A percentile compares a stretch with the other conserved stretches of the same genome.
Evolutionary conservation across 1,284 basidiomycete genomes (phyloP).

Genomic region (Puccinia horiana): DNA sequence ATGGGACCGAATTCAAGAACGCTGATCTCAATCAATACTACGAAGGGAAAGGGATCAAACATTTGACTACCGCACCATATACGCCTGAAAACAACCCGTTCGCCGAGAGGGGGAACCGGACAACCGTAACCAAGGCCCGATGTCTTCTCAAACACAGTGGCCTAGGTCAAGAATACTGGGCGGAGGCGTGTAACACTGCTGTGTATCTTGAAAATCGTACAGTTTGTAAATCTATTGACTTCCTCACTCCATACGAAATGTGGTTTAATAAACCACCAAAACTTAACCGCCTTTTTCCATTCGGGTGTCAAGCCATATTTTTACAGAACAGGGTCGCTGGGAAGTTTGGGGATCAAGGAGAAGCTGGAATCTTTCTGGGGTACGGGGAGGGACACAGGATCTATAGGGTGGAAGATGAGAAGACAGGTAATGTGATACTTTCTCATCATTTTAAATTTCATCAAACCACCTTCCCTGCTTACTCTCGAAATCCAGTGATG

Average conservation of each 20-base stretch:
- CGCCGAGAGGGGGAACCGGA: slow-evolving; percentile 6
- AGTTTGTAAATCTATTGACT: no score
- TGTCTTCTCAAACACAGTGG: slow-evolving; percentile 55
- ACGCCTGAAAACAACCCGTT: slow-evolving; percentile 19
- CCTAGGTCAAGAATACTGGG: slow-evolving; percentile 58
- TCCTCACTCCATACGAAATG: background rate
- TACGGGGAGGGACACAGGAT: slow-evolving; percentile 9
- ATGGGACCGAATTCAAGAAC: slow-evolving; percentile 30
- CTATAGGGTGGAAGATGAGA: background rate
- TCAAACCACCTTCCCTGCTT: slow-evolving; percentile 4
- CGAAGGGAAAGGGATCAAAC: background rate
- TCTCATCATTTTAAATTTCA: slow-evolving; percentile 18
- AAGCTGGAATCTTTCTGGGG: background rate
- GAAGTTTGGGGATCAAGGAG: slow-evolving; percentile 10
- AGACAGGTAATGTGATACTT: background rate
- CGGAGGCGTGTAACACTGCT: slow-evolving; percentile 56
- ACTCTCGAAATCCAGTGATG: background rate
- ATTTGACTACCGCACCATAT: background rate
- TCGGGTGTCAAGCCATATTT: slow-evolving; percentile 17
- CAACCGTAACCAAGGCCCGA: slow-evolving; percentile 53
- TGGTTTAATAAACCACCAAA: background rate
- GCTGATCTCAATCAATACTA: background rate
- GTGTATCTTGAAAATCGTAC: slow-evolving; percentile 58
- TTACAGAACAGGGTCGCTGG: background rate
- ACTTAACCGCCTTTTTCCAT: slow-evolving; percentile 6